phyloP scores from a whole-genome alignment of 1,284 basidiomycete species.

The Puccinia brachypodii region DNA sequence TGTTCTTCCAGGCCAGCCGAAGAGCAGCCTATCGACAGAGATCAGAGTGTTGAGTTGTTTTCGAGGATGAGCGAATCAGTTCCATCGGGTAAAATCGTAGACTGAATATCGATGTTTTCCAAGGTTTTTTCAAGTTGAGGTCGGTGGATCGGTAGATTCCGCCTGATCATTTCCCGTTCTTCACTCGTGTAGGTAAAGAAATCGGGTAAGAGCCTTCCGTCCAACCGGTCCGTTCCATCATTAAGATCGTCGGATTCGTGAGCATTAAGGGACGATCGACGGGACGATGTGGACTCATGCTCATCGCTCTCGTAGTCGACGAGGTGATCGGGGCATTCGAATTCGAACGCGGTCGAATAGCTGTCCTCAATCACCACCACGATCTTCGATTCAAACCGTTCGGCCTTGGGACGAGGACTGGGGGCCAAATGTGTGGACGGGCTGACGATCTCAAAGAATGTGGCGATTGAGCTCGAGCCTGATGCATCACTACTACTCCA shows the following conservation, averaged over 20 bases:
- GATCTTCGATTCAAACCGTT: not conserved
- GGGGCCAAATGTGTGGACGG: not conserved
- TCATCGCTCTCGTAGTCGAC: not conserved
- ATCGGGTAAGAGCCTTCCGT: not conserved
- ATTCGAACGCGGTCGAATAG: not conserved
- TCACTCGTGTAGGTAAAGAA: conserved; percentile 13
- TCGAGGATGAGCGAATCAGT: too few species aligned
- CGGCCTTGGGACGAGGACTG: not conserved
- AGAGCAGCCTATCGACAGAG: too few species aligned
- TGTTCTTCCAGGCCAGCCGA: too few species aligned
- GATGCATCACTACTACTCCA: not conserved
- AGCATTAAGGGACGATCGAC: not conserved
- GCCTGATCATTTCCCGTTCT: conserved; percentile 7
- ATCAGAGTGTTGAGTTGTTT: too few species aligned
- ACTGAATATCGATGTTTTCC: too few species aligned
- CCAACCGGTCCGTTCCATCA: not conserved
- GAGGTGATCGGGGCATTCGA: not conserved
- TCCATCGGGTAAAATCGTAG: too few species aligned
- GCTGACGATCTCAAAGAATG: conserved; percentile 15
- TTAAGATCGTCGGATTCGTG: not conserved
- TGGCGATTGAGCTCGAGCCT: not conserved
- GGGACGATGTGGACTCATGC: not conserved
- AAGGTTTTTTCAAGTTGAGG: not conserved
- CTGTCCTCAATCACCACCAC: not conserved
- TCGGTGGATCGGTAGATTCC: not conserved